Evolutionary conservation across 306 rosid species (phyloP).

Genomic region (Rubus parviflorus): DNA sequence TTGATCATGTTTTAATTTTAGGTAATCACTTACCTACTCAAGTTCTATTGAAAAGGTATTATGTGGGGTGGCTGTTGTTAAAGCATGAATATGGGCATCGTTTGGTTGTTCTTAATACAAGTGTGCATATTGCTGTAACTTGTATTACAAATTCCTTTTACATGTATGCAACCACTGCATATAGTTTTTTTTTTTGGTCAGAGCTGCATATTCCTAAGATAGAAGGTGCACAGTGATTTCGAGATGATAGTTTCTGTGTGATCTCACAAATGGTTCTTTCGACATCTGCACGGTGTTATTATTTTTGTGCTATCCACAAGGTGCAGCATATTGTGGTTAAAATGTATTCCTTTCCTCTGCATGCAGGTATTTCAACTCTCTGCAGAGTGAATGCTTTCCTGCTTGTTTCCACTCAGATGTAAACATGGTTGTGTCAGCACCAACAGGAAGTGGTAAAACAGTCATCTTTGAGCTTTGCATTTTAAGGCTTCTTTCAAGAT

Average conservation of each 20-base stretch:
- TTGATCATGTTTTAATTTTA: slow-evolving; percentile 75
- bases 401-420: slow-evolving; percentile 80
- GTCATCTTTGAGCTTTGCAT: slow-evolving; percentile 93
- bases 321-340: background rate
- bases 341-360: background rate
- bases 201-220: background rate
- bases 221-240: background rate
- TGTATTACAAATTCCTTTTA: background rate
- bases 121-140: background rate
- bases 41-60: slow-evolving; percentile 13
- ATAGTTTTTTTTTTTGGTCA: background rate
- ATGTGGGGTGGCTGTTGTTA: slow-evolving; percentile 17
- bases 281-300: background rate
- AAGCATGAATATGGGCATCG: background rate
- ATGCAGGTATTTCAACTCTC: slow-evolving; percentile 87
- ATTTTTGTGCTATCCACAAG: too few species aligned
- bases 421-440: slow-evolving; percentile 95
- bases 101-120: background rate
- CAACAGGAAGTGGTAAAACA: slow-evolving; percentile 98
- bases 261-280: background rate
- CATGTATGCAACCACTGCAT: background rate
- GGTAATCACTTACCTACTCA: slow-evolving; percentile 42
- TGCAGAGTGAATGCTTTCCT: slow-evolving; percentile 96
- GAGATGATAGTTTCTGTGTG: background rate
- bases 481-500: slow-evolving; percentile 85